Conservation (phyloP, 192 early-diverging fungal species). For the Linderina pennispora region DNA sequence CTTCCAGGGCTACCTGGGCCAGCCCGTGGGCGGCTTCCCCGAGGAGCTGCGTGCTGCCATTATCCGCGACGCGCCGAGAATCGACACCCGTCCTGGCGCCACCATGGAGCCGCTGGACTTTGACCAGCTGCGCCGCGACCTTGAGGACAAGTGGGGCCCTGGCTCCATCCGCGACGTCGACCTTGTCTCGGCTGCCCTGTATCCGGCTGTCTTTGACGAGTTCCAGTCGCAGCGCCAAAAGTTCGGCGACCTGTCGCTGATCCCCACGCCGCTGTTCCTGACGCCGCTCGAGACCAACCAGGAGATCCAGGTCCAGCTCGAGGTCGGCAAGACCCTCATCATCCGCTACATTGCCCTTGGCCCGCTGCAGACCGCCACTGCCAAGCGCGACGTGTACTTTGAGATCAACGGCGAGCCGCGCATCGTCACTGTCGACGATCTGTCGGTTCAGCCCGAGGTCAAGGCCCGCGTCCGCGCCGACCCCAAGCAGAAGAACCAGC, state of each 20-base stretch:
- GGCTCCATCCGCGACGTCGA: conserved; percentile 77
- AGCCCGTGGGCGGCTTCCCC: conserved; percentile 92
- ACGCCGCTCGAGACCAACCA: conserved; percentile 78
- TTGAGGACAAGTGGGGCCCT: conserved; percentile 78
- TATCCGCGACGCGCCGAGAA: conserved; percentile 65
- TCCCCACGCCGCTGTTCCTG: conserved; percentile 91
- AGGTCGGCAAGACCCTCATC: conserved; percentile 84
- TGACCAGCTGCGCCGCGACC: conserved; percentile 57
- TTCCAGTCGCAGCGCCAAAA: conserved; percentile 64
- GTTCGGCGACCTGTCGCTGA: conserved; percentile 81
- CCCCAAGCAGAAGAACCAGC: conserved; percentile 66
- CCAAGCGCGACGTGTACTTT: conserved; percentile 91
- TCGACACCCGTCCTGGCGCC: conserved; percentile 83
- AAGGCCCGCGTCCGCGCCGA: conserved; percentile 73
- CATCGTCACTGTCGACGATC: conserved; percentile 67
- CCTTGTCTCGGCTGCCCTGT: conserved; percentile 82
- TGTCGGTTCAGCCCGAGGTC: conserved; percentile 52
- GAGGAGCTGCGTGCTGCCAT: conserved; percentile 82
- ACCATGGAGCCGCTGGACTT: conserved; percentile 77
- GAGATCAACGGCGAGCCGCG: conserved; percentile 92
- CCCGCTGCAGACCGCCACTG: conserved; percentile 59
- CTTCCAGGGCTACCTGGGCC: conserved; percentile 93
- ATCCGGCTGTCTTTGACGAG: conserved; percentile 90
- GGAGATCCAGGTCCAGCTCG: conserved; percentile 83
- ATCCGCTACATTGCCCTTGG: conserved; percentile 88